Percentiles rank a stretch among this genome's conserved stretches.
Conservation (phyloP, 1,284 basidiomycete species). For the Ustilago trichophora region DNA sequence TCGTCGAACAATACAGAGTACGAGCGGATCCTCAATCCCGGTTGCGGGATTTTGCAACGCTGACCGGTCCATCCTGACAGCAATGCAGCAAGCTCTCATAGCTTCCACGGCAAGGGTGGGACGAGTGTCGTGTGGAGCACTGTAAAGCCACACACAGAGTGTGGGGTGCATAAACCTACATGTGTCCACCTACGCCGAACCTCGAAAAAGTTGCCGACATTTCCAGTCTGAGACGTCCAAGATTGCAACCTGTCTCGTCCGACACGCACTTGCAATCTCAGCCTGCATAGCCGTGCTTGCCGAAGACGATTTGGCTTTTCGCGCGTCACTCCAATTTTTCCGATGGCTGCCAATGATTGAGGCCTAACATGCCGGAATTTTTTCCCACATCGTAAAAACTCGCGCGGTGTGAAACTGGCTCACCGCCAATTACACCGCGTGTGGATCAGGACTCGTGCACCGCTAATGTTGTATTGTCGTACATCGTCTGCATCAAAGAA, state of each 20-base stretch:
- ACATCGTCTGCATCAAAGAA: no score
- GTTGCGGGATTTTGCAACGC: background rate
- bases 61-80: background rate
- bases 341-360: no score
- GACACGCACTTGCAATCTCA: background rate
- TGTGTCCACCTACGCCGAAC: conserved; percentile 28
- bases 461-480: no score
- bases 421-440: no score
- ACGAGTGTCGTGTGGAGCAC: conserved; percentile 12
- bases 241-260: conserved; percentile 12
- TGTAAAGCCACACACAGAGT: conserved; percentile 4
- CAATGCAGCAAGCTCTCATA: background rate
- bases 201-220: conserved; percentile 34
- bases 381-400: no score
- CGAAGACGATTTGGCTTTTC: background rate
- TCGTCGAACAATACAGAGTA: background rate
- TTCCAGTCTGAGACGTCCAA: conserved; percentile 10
- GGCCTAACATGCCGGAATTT: no score
- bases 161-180: conserved; percentile 31
- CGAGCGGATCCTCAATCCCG: background rate
- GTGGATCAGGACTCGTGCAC: no score
- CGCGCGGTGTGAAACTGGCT: no score
- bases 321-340: background rate
- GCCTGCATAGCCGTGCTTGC: conserved; percentile 12
- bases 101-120: background rate